phyloP scores from a whole-genome alignment of 2,329 filamentous ascomycete species.

The Fusarium setosum region DNA sequence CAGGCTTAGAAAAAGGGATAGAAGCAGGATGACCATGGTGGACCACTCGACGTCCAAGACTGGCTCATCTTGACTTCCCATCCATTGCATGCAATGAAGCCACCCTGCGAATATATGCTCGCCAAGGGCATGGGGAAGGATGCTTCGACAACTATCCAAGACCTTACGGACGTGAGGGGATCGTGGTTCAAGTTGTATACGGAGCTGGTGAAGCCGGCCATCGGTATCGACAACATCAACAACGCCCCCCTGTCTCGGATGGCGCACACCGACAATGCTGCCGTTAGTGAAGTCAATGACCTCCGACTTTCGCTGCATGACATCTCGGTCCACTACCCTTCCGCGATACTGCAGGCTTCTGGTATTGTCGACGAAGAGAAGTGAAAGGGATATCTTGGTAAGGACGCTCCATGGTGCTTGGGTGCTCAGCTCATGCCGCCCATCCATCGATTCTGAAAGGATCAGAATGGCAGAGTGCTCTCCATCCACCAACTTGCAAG shows the following conservation, averaged over 20 bases:
- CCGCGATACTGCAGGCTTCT: slow-evolving; percentile 68
- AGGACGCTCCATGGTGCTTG: slow-evolving; percentile 82
- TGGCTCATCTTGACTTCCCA: slow-evolving; percentile 60
- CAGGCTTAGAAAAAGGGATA: slow-evolving; percentile 72
- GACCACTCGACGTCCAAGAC: slow-evolving; percentile 75
- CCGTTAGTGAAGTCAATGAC: slow-evolving; percentile 59
- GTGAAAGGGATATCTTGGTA: slow-evolving; percentile 73
- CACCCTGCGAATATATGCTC: slow-evolving; percentile 75
- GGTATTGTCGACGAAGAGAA: slow-evolving; percentile 69
- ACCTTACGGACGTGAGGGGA: slow-evolving; percentile 71
- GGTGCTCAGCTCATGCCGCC: slow-evolving; percentile 74
- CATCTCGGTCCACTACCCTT: slow-evolving; percentile 64
- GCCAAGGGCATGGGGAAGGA: slow-evolving; percentile 68
- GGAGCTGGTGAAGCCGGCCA: slow-evolving; percentile 72
- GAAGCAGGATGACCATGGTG: slow-evolving; percentile 70
- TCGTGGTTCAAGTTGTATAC: slow-evolving; percentile 74
- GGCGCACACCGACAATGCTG: slow-evolving; percentile 65
- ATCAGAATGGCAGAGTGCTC: slow-evolving; percentile 76
- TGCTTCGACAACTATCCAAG: slow-evolving; percentile 71
- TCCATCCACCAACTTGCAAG: slow-evolving; percentile 77
- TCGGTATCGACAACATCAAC: slow-evolving; percentile 75
- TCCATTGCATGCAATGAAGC: slow-evolving; percentile 81
- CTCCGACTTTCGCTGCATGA: slow-evolving; percentile 56
- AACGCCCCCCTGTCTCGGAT: slow-evolving; percentile 68
- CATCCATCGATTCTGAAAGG: slow-evolving; percentile 72